These are phyloP conservation scores for Blastocystis sp. DNA, from an alignment of 352 stramenopile species.

Conservation along the genomic window DNA sequence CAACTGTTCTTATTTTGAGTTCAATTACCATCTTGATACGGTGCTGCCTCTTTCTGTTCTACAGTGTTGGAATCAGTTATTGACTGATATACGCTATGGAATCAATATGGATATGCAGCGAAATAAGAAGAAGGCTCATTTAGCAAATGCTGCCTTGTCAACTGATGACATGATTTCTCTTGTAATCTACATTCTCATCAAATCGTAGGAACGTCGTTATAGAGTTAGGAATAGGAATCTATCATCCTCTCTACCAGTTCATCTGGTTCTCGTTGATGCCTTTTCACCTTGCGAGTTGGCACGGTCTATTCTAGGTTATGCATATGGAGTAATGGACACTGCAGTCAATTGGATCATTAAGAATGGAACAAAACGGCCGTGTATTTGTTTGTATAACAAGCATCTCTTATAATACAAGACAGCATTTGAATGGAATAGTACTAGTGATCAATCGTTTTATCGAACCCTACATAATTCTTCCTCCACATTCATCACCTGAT, in stretches of 20 bases:
- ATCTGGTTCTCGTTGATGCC: conserved; percentile 24
- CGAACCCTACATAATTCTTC: not conserved
- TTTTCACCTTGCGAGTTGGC: conserved; percentile 45
- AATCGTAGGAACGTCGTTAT: not conserved
- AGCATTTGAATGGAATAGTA: not conserved
- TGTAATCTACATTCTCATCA: conserved; percentile 27
- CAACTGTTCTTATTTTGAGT: conserved; percentile 51
- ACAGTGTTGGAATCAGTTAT: conserved; percentile 48
- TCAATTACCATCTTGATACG: conserved; percentile 47
- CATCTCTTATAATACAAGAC: not conserved
- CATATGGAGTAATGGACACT: conserved; percentile 49
- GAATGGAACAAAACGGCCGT: not conserved
- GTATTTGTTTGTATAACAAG: not conserved
- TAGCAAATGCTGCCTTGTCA: conserved; percentile 1
- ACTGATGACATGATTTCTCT: conserved; percentile 50
- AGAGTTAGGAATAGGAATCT: not conserved
- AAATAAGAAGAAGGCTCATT: not conserved
- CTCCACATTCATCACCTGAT: not conserved
- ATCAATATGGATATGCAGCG: conserved; percentile 39
- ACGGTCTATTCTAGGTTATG: conserved; percentile 23
- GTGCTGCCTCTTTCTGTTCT: conserved; percentile 41
- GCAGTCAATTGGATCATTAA: conserved; percentile 41
- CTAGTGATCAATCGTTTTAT: not conserved
- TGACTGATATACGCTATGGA: conserved; percentile 36
- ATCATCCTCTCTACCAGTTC: conserved; percentile 5